Evolutionary conservation across 768 basidiomycete species (phyloP).

Genomic region (Coprinopsis strossmayeri): DNA sequence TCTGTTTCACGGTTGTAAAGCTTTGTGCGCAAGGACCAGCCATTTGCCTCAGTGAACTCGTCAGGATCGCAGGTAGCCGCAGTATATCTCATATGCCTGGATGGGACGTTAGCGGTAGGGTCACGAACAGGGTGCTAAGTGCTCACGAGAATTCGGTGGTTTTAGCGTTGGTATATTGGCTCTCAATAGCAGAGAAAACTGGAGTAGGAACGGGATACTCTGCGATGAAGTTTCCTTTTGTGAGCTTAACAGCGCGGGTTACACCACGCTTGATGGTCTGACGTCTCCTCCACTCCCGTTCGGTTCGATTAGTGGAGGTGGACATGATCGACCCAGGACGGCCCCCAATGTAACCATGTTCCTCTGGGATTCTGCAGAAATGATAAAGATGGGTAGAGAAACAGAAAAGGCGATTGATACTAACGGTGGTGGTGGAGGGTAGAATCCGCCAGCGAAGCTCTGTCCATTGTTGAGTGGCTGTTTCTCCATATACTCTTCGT

Average conservation of each 20-base stretch:
- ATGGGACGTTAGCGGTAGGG: neutral
- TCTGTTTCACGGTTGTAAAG: conserved; percentile 89
- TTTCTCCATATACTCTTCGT: conserved; percentile 74
- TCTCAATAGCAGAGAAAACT: conserved; percentile 75
- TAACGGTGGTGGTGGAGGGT: conserved; percentile 75
- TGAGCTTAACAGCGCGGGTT: conserved; percentile 91
- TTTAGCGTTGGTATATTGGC: conserved; percentile 63
- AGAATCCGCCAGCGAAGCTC: conserved; percentile 54
- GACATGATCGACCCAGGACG: conserved; percentile 50
- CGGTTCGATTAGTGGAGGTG: conserved; percentile 47
- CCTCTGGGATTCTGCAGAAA: conserved; percentile 44
- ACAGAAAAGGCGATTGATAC: conserved; percentile 19
- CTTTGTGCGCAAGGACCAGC: conserved; percentile 81
- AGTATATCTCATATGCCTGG: conserved; percentile 88
- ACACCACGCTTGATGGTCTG: conserved; percentile 90
- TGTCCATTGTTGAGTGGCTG: conserved; percentile 62
- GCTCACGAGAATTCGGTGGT: conserved; percentile 90
- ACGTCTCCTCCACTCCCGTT: conserved; percentile 64
- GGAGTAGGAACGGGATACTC: conserved; percentile 88
- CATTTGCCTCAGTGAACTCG: conserved; percentile 72
- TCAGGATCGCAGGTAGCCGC: conserved; percentile 91
- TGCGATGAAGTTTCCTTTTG: conserved; percentile 86
- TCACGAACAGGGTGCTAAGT: conserved; percentile 12
- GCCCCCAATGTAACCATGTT: conserved; percentile 52
- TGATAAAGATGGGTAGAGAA: neutral